A percentile compares a stretch with the other conserved stretches of the same genome.
phyloP scores from a whole-genome alignment of 1,139 yeast genomes.

The Saccharomyces hybrid region DNA sequence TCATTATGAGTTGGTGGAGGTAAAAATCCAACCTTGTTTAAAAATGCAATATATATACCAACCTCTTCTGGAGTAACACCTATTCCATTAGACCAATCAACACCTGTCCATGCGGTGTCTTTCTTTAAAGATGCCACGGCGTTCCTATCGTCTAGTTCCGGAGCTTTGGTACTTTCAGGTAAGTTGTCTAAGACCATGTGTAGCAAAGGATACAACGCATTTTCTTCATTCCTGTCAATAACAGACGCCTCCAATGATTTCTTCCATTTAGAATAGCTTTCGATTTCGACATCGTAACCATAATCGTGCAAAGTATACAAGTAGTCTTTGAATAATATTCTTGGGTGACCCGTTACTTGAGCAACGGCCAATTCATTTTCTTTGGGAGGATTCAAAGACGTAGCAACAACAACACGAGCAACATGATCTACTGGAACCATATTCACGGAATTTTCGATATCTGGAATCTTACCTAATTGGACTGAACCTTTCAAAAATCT shows the following conservation, averaged over 20 bases:
- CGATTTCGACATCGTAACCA: conserved; percentile 60
- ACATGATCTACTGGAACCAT: conserved; percentile 99
- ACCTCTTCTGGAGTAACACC: conserved; percentile 63
- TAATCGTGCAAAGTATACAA: conserved; percentile 54
- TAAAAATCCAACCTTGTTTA: conserved; percentile 71
- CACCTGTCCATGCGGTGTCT: conserved; percentile 58
- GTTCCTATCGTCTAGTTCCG: conserved; percentile 83
- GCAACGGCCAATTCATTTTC: conserved; percentile 55
- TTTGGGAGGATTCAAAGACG: conserved; percentile 70
- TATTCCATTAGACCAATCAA: conserved; percentile 56
- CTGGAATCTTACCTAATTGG: conserved; percentile 79
- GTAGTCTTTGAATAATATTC: conserved; percentile 71
- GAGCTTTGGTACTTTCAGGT: conserved; percentile 88
- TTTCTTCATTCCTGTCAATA: conserved; percentile 59
- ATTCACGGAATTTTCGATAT: conserved; percentile 78
- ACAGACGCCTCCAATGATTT: conserved; percentile 67
- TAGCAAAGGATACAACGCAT: conserved; percentile 84
- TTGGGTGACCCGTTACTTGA: conserved; percentile 96
- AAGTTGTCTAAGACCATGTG: conserved; percentile 90
- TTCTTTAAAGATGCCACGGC: conserved; percentile 54
- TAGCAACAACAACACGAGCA: conserved; percentile 80
- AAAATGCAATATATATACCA: conserved; percentile 72
- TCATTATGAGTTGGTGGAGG: conserved; percentile 47
- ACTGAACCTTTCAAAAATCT: conserved; percentile 92
- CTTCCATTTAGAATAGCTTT: conserved; percentile 76